Base-by-base conservation (phyloP, 1,284 basidiomycete genomes). In the Grifola frondosa region DNA sequence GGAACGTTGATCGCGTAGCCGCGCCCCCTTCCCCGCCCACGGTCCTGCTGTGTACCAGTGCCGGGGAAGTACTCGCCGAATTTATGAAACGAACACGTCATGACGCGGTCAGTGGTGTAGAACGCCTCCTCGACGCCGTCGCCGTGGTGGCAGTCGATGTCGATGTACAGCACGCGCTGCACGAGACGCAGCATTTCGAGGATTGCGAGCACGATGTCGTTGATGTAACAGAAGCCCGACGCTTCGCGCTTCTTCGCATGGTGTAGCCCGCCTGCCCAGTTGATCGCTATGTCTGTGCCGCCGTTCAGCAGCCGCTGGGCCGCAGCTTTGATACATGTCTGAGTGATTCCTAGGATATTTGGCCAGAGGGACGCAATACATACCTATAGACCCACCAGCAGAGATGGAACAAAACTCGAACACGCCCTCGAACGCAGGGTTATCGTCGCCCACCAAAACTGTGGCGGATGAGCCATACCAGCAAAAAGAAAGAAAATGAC, bases 41-140 rank as follows among this genome's bases (percentile, higher is more conserved):
- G 75, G 62, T 99, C 96, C 51, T 91, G 80, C 41, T 90, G 84
- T 3, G 88, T 87, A 5, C 92, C 91, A 0, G 94, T 97, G 2
- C 95, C 95, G 2, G 96, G 96, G 64, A 99, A 99, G 66, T 92
- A 99, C 59, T 97, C 94, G 13, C 96, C 95, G 60, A 89, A 97
- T 60, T 94, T 92, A 74, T 99, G 97, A 65, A 99, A 97, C 35
- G 88, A 88, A 63, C 86, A 87, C 4, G 96, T 98, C 87, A 98
- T 93, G 55, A 99, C 96, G 41, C 96, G 77, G 65, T 99, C 90
- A 2, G 93, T 97, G 20, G 92, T 94, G 66, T 97, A 98, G 72
- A 99, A 99, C 0, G 96, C 97, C 61, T 99, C 96, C 59, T 99
- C 96, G 24, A 99, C 96, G 16, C 96, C 97, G 62, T 99, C 97